Evolutionary conservation across 441 rosid species (phyloP), one percentile per base, ranked within the genome.

Genomic region (Syzygium syzygioides): DNA sequence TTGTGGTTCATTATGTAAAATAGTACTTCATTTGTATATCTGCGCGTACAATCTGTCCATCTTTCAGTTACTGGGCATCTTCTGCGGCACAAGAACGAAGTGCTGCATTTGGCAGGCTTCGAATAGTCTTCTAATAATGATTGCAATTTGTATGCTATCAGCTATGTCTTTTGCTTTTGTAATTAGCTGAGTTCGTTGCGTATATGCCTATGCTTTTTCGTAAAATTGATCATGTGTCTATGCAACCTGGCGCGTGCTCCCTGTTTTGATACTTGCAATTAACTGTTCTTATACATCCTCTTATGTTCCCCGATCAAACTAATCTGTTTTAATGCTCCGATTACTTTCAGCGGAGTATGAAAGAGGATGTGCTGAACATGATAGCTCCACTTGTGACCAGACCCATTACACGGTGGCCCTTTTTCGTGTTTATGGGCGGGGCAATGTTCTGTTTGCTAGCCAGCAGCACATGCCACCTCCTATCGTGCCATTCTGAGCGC

Each of bases 381-480:
- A 90, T 94, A 86, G 95, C 95, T 56, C 95, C 97, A 34, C 89
- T 93, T 60, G 86, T 91, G 91, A 50, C 92, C 87, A 93, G 93
- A 88, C 97, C 97, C 17, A 94, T 94, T 57, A 93, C 97, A 9
- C 91, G 96, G 37, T 95, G 97, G 96, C 97, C 97, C 18, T 94
- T 95, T 90, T 95, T 93, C 15, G 95, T 92, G 54, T 97, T 97
- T 94, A 9, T 96, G 90, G 98, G 98, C 1, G 99, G 99, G 2
- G 99, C 99, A 2, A 96, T 97, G 99, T 97, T 97, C 93, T 96
- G 99, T 93, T 90, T 97, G 90, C 94, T 97, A 56, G 95, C 96
- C 14, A 96, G 99, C 93, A 96, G 99, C 90, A 91, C 94, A 3
- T 97, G 98, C 90, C 99, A 97, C 89, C 98, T 97, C 87, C 93